phyloP scores from a whole-genome alignment of 2,329 filamentous ascomycete genomes.

The Rutstroemia sp. region DNA sequence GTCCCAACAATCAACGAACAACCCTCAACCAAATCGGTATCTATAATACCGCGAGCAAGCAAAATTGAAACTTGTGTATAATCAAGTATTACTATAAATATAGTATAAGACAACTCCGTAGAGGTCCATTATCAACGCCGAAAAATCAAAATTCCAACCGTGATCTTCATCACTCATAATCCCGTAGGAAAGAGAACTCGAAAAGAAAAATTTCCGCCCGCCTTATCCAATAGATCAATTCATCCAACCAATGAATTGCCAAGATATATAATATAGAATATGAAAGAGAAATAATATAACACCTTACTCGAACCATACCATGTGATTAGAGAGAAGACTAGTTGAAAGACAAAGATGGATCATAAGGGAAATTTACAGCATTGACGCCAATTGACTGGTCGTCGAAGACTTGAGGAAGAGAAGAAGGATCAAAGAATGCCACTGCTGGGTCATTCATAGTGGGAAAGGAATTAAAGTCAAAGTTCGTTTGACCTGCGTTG shows the following conservation, averaged over 20 bases:
- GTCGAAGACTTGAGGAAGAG: conserved; percentile 15
- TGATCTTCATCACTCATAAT: background rate
- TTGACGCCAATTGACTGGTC: conserved; percentile 16
- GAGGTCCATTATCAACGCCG: background rate
- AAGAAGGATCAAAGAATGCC: conserved; percentile 18
- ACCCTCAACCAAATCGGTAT: no score
- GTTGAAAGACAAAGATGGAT: conserved; percentile 7
- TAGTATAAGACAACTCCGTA: background rate
- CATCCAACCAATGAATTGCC: conserved; percentile 6
- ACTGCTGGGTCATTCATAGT: conserved; percentile 14
- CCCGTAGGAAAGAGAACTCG: background rate
- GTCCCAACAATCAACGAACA: no score
- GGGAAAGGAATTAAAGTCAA: conserved; percentile 14
- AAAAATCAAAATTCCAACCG: background rate
- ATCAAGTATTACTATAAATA: background rate
- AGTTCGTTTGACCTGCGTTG: conserved; percentile 17
- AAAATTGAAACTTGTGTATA: background rate
- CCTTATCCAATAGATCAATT: conserved; percentile 6
- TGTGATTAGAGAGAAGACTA: conserved; percentile 2
- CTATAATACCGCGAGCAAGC: no score
- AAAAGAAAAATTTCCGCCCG: background rate
- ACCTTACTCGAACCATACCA: conserved; percentile 15
- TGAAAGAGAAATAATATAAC: conserved; percentile 7
- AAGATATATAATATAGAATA: background rate
- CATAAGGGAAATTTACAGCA: conserved; percentile 16